Evolutionary conservation across 2,329 filamentous ascomycete species (phyloP).

Genomic region (Arachnomyces sp.): DNA sequence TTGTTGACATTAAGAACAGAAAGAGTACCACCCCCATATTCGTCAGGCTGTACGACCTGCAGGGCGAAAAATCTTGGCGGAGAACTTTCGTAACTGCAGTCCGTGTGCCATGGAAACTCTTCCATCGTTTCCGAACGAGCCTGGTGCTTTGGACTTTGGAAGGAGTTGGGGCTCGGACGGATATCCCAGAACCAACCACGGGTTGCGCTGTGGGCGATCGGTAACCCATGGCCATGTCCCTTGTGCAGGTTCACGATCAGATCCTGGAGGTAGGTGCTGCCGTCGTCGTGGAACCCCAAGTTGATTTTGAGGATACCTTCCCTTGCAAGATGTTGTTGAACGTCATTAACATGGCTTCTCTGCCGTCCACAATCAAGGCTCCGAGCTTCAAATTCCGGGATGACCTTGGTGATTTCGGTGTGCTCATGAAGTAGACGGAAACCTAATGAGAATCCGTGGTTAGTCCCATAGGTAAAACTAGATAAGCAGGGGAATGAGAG

Average conservation of each 20-base stretch:
- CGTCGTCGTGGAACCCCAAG: slow-evolving; percentile 24
- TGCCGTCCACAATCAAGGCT: slow-evolving; percentile 5
- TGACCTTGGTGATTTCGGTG: too few relatives aligned
- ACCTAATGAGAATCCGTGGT: too few relatives aligned
- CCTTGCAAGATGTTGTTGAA: slow-evolving; percentile 2
- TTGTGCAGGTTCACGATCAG: slow-evolving; percentile 28
- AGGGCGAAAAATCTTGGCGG: slow-evolving; percentile 35
- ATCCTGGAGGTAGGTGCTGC: slow-evolving; percentile 28
- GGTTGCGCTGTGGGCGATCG: slow-evolving; percentile 34
- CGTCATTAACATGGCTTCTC: slow-evolving; percentile 3
- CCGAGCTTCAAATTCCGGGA: slow-evolving; percentile 1
- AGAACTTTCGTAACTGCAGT: slow-evolving; percentile 35
- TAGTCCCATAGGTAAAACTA: too few relatives aligned
- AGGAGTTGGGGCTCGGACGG: slow-evolving; percentile 21
- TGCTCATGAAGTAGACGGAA: too few relatives aligned
- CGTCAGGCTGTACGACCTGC: slow-evolving; percentile 35
- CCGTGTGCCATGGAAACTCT: slow-evolving; percentile 38
- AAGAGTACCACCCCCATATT: slow-evolving; percentile 33
- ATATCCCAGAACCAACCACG: slow-evolving; percentile 41
- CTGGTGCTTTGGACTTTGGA: slow-evolving; percentile 24
- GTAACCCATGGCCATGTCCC: slow-evolving; percentile 28
- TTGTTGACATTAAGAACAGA: slow-evolving; percentile 30
- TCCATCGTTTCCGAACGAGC: slow-evolving; percentile 38
- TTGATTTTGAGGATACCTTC: slow-evolving; percentile 31
- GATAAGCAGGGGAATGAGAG: too few relatives aligned